These are phyloP conservation scores for Rhodotorula mucilaginosa DNA, from an alignment of 1,284 basidiomycete genomes.

Conservation along the genomic window DNA sequence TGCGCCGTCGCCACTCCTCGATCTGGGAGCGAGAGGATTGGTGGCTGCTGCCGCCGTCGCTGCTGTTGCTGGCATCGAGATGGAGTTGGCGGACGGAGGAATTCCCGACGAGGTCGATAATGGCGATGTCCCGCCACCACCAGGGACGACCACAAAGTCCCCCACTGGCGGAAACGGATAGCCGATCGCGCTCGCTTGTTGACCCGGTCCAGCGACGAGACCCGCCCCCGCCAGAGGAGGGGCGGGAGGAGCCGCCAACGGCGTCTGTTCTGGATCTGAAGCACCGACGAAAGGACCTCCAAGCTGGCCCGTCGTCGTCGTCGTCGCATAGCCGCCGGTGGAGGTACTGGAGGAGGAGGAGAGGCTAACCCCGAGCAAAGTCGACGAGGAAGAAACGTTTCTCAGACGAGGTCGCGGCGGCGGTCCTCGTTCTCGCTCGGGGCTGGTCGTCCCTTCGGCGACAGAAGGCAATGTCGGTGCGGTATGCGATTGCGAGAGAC, in stretches of 20 bases:
- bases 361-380: neutral
- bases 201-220: neutral
- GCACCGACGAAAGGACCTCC: neutral
- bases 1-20: neutral
- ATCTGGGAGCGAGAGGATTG: neutral
- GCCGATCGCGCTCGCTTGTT: slow-evolving; percentile 7
- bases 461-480: neutral
- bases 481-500: slow-evolving; percentile 13
- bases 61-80: neutral
- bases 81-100: no score
- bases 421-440: neutral
- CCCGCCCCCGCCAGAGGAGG: neutral
- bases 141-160: neutral
- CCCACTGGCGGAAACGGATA: slow-evolving; percentile 20
- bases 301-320: neutral
- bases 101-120: no score
- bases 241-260: neutral
- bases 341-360: slow-evolving; percentile 1
- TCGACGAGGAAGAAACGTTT: neutral
- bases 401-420: neutral
- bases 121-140: no score
- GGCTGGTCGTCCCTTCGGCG: neutral
- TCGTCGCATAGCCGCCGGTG: neutral
- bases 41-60: neutral
- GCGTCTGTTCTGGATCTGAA: slow-evolving; percentile 5